Percentiles rank a stretch among this genome's conserved stretches.
phyloP scores from a whole-genome alignment of 1,284 basidiomycete genomes.

The Neotropicomus parvogracilis region DNA sequence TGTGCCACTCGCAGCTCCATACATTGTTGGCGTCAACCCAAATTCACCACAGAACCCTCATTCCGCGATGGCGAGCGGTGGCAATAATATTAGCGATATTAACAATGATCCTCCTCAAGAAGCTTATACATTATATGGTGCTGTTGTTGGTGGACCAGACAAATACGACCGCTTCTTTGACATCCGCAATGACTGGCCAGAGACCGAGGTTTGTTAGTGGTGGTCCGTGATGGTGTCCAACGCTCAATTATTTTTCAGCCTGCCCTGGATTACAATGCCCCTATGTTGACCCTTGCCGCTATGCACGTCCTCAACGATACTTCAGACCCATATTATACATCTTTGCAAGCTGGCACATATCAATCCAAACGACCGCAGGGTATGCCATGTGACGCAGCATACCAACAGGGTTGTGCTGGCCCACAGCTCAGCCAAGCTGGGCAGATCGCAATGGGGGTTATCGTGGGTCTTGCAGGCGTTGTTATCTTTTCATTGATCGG shows the following conservation, averaged over 20 bases:
- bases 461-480: slow-evolving; percentile 61
- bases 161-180: slow-evolving; percentile 76
- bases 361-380: slow-evolving; percentile 60
- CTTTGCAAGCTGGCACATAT: slow-evolving; percentile 64
- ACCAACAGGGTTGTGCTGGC: slow-evolving; percentile 49
- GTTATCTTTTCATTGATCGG: slow-evolving; percentile 46
- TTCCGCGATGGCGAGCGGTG: slow-evolving; percentile 83
- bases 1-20: slow-evolving; percentile 51
- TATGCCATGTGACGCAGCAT: slow-evolving; percentile 71
- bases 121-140: slow-evolving; percentile 80
- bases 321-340: slow-evolving; percentile 77
- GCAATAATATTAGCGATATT: slow-evolving; percentile 63
- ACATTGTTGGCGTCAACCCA: slow-evolving; percentile 81
- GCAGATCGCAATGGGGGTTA: slow-evolving; percentile 69
- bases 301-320: slow-evolving; percentile 64
- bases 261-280: slow-evolving; percentile 82
- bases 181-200: slow-evolving; percentile 77
- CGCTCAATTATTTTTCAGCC: slow-evolving; percentile 41
- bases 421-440: slow-evolving; percentile 53
- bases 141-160: slow-evolving; percentile 84
- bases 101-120: slow-evolving; percentile 70
- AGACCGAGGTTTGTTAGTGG: slow-evolving; percentile 58
- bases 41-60: slow-evolving; percentile 90
- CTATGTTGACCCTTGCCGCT: slow-evolving; percentile 78
- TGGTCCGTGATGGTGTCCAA: neutral